Conservation (phyloP, 2,329 filamentous ascomycete genomes). For the Scedosporium boydii region DNA sequence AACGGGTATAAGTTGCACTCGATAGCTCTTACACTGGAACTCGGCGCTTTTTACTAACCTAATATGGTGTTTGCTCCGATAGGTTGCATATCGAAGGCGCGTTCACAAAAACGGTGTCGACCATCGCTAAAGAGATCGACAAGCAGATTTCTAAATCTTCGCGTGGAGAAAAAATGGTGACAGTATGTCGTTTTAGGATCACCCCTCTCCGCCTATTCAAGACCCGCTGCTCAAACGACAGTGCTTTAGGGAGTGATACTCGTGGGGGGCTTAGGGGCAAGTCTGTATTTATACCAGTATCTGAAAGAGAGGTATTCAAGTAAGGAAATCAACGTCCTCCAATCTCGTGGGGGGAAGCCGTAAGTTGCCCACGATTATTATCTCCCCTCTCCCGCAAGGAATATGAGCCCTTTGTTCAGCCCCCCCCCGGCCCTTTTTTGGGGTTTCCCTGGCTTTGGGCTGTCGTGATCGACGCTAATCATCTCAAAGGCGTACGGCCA, state of each 20-base stretch:
- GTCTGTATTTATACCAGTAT: slow-evolving; percentile 15
- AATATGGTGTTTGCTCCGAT: neutral
- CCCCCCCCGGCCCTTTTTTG: too few relatives aligned
- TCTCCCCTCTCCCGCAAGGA: too few relatives aligned
- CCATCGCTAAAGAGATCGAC: slow-evolving; percentile 15
- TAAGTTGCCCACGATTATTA: too few relatives aligned
- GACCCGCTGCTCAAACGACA: neutral
- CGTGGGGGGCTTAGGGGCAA: slow-evolving; percentile 28
- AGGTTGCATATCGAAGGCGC: neutral
- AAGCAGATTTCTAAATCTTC: slow-evolving; percentile 12
- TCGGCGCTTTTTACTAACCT: neutral
- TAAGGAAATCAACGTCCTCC: slow-evolving; percentile 16
- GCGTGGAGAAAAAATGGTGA: slow-evolving; percentile 15
- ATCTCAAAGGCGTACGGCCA: neutral
- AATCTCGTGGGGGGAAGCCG: slow-evolving; percentile 21
- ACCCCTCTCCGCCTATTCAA: neutral
- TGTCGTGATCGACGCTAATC: neutral
- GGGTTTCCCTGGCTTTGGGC: too few relatives aligned
- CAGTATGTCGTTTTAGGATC: slow-evolving; percentile 18
- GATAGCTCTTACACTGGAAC: too few relatives aligned
- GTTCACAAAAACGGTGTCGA: slow-evolving; percentile 12
- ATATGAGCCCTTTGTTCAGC: too few relatives aligned
- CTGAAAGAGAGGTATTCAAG: slow-evolving; percentile 9
- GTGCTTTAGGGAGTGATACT: slow-evolving; percentile 24
- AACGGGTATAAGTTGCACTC: neutral